Conservation (phyloP, 148 eudicot genomes). For the Fagopyrum tataricum region DNA sequence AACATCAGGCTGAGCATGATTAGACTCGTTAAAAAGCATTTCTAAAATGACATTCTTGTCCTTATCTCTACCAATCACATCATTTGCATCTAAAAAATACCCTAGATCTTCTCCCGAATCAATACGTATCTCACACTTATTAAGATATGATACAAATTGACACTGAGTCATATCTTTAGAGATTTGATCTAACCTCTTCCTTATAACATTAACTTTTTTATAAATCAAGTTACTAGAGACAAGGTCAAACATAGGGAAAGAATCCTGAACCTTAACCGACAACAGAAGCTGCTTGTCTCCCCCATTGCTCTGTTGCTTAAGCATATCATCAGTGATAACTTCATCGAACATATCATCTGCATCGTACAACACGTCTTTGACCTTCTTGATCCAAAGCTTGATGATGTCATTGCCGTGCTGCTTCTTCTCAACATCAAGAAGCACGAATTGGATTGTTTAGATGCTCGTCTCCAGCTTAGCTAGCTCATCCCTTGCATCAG, state of each 20-base stretch:
- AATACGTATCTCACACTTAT: conserved; percentile 8
- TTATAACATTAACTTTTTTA: background rate
- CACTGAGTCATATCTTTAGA: conserved; percentile 13
- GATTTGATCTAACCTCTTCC: conserved; percentile 12
- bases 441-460: conserved; percentile 14
- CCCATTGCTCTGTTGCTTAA: background rate
- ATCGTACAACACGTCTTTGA: conserved; percentile 20
- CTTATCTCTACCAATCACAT: background rate
- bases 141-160: conserved; percentile 13
- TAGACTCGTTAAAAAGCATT: background rate
- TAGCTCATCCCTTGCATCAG: conserved; percentile 17
- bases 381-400: conserved; percentile 14
- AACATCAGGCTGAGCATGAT: background rate
- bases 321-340: background rate
- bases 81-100: background rate
- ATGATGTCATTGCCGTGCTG: conserved; percentile 17
- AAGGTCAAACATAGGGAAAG: background rate
- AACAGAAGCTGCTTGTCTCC: background rate
- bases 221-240: background rate
- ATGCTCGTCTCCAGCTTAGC: conserved; percentile 17
- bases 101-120: background rate
- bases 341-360: background rate
- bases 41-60: background rate
- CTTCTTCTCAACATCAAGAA: conserved; percentile 28
- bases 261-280: background rate